These are phyloP conservation scores for Dichomitus squalens DNA, from an alignment of 1,284 basidiomycete species.

Conservation along the genomic window DNA sequence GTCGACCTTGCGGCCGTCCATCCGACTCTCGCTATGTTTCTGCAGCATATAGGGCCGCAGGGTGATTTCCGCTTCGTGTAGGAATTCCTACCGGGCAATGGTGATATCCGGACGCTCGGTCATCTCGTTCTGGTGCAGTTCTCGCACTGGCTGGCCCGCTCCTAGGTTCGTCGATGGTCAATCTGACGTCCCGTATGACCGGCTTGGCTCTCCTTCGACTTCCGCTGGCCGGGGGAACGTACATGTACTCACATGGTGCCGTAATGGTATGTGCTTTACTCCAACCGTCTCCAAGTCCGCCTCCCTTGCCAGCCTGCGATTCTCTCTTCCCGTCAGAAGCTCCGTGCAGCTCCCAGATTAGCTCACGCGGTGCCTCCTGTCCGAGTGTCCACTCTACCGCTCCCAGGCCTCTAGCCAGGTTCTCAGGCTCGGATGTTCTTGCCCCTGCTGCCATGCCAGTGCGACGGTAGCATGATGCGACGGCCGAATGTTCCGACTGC, in stretches of 20 bases:
- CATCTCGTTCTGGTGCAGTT: background rate
- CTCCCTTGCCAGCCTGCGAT: too few species aligned
- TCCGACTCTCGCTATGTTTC: too few species aligned
- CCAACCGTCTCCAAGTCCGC: background rate
- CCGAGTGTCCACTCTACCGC: background rate
- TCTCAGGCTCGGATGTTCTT: background rate
- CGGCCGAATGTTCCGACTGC: background rate
- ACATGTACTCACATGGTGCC: background rate
- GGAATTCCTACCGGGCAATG: too few species aligned
- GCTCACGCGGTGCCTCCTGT: slow-evolving; percentile 1
- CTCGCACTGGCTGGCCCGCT: background rate
- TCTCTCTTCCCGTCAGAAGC: slow-evolving; percentile 1
- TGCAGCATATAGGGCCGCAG: too few species aligned
- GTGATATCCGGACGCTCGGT: background rate
- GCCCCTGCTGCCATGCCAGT: slow-evolving; percentile 1
- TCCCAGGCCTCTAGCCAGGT: background rate
- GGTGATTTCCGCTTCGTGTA: too few species aligned
- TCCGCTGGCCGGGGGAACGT: background rate
- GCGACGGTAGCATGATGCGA: background rate
- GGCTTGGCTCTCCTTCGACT: slow-evolving; percentile 4
- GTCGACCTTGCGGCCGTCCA: too few species aligned
- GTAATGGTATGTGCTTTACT: background rate
- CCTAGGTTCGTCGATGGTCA: background rate
- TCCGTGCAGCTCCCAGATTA: background rate
- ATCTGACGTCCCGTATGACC: background rate